Percentiles rank a stretch among this genome's conserved stretches.
phyloP scores from a whole-genome alignment of 768 basidiomycete species.

The Rickenella mellea region DNA sequence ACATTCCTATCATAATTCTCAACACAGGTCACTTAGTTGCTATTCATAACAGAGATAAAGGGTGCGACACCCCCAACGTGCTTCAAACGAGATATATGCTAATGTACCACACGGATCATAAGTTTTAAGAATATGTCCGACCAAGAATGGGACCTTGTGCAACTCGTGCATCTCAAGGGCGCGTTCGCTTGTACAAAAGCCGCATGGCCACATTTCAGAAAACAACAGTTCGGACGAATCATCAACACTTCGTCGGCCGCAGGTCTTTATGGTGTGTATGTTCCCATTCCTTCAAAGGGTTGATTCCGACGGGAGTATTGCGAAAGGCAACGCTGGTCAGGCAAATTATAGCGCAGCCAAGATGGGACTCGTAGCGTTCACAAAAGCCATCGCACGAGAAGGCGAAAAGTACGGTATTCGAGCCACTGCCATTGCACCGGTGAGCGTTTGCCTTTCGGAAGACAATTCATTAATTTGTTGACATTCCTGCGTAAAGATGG shows the following conservation, averaged over 20 bases:
- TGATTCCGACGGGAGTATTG: neutral
- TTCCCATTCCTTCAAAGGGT: neutral
- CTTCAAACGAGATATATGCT: neutral
- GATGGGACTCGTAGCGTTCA: constrained; percentile 90
- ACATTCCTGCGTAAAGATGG: constrained; percentile 42
- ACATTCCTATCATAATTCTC: neutral
- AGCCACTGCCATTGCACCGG: constrained; percentile 82
- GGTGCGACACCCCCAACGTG: constrained; percentile 3
- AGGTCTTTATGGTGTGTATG: constrained; percentile 71
- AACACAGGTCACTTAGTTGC: neutral
- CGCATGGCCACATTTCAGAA: constrained; percentile 91
- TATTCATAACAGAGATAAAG: constrained; percentile 7
- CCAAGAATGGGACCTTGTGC: constrained; percentile 84
- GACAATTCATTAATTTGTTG: neutral
- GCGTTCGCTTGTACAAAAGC: constrained; percentile 90
- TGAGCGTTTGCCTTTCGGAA: constrained; percentile 25
- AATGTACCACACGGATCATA: constrained; percentile 1
- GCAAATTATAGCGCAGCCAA: constrained; percentile 98
- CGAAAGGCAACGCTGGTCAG: constrained; percentile 85
- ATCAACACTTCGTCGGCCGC: constrained; percentile 94
- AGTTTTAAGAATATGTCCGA: constrained; percentile 98
- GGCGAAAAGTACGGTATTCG: constrained; percentile 89
- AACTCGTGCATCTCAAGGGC: constrained; percentile 88
- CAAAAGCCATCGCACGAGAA: constrained; percentile 86
- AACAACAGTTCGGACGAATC: constrained; percentile 89